Evolutionary conservation across 257 asterid genomes (phyloP), one percentile per base, ranked within the genome.

Genomic region (Solanum virginianum): DNA sequence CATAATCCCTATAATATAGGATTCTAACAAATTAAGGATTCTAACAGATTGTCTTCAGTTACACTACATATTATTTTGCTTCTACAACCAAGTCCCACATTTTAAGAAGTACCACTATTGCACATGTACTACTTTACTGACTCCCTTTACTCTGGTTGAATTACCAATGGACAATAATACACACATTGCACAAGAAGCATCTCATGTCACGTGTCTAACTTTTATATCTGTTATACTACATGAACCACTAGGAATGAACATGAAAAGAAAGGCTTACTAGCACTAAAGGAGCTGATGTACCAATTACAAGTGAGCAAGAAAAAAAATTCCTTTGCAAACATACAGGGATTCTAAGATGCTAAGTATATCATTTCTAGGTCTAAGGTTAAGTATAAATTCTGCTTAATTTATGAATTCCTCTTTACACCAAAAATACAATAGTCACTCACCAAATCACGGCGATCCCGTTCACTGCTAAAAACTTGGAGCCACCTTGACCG

Each of bases 401-500:
- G 16, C 15, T 60, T 59, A 26, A 9, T 59, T n/a, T 59, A 59
- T 13, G 20, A 59, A 59, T 59, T 59, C 29, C 66, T 59, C 66
- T 60, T 60, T n/a, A 36, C 70, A 32, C 43, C 75, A 59, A 82
- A 82, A 32, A 45, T 55, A 47, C 77, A 45, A 17, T 45, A 81
- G 59, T 80, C 55, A 93, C 98, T 93, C 88, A 97, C 99, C 92
- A 97, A 98, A 92, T 97, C 99, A 85, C 99, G 99, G 6, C 99
- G 97, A 92, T 97, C 99, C 77, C 99, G 89, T 87, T 97, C 99
- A 86, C 98, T 95, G 71, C 94, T 93, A 88, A 97, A 93, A 85
- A 93, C 93, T 88, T 94, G 98, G 66, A 97, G 94, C 99, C 99
- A 97, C 90, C 98, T 92, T 63, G 98, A 90, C 80, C 91, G 92